Conservation (phyloP, 441 rosid genomes). For the Syzygium syzygioides region DNA sequence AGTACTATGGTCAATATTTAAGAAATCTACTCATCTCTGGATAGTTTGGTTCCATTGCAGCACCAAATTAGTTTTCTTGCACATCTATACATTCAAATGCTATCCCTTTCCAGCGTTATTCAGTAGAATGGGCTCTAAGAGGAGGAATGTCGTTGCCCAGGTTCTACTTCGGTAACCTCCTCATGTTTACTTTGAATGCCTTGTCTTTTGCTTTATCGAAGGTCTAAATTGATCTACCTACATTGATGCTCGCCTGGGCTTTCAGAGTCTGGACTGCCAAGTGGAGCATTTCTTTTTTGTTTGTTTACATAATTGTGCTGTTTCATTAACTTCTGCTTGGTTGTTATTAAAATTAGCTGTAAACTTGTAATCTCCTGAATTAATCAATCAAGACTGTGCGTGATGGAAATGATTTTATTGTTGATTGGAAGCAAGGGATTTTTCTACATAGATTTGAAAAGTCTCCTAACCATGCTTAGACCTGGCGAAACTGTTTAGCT, state of each 20-base stretch:
- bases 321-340: background rate
- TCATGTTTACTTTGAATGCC: background rate
- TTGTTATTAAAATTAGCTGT: background rate
- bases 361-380: background rate
- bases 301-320: background rate
- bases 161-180: background rate
- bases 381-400: background rate
- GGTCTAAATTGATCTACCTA: background rate
- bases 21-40: background rate
- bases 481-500: background rate
- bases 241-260: background rate
- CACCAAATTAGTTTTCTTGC: background rate
- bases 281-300: background rate
- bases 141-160: background rate
- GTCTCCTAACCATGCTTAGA: background rate
- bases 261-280: background rate
- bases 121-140: background rate
- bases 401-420: background rate
- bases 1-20: background rate
- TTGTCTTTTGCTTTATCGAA: background rate
- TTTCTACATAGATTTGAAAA: background rate
- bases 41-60: background rate
- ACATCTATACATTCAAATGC: background rate
- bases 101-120: background rate
- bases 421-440: background rate